Evolutionary conservation across 2,329 filamentous ascomycete genomes (phyloP), one percentile per base, ranked within the genome.

Genomic region (Cladosporium sp.): DNA sequence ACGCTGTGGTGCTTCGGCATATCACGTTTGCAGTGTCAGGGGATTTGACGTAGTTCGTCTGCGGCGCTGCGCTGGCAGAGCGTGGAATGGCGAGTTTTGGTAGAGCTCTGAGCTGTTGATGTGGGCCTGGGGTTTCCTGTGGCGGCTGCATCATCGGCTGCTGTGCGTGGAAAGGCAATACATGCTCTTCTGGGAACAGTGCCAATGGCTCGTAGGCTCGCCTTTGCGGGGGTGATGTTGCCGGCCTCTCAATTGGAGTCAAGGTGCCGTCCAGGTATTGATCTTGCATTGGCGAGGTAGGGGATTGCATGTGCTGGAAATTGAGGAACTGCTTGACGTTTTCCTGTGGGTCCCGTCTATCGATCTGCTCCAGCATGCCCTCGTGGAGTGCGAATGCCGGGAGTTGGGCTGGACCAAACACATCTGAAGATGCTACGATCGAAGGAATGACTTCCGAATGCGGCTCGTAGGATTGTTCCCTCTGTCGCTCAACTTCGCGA

Each of bases 241-340:
- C 62, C 11, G 62, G 62, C 21, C 62, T 35, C 44, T 67, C 62
- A 21, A 67, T 56, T 28, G 66, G 78, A 31, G 75, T 79, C 26
- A 76, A 73, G 29, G 75, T 77, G 62, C 76, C 74, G 66, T 78
- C 74, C 70, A 89, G 90, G 56, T 61, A 62, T 16, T 55, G 57
- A 62, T 89, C 85, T 67, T 71, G 69, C 28, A 62, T 61, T n/a
- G 66, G 74, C 72, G 70, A 65, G 14, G 60, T 50, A 73, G 76
- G 78, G 71, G 86, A 84, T 59, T 85, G 80, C 66, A 86, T 75
- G 76, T 91, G 89, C 76, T 98, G 94, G 76, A 97, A 93, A 74
- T 87, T 87, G 62, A 98, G 85, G 79, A 97, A 98, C 70, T 96
- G 92, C 74, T 91, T 89, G 40, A 98, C 92, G 72, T 94, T 96